Evolutionary conservation across 176 grass and related monocot genomes (phyloP).

Genomic region (Bromus sterilis): DNA sequence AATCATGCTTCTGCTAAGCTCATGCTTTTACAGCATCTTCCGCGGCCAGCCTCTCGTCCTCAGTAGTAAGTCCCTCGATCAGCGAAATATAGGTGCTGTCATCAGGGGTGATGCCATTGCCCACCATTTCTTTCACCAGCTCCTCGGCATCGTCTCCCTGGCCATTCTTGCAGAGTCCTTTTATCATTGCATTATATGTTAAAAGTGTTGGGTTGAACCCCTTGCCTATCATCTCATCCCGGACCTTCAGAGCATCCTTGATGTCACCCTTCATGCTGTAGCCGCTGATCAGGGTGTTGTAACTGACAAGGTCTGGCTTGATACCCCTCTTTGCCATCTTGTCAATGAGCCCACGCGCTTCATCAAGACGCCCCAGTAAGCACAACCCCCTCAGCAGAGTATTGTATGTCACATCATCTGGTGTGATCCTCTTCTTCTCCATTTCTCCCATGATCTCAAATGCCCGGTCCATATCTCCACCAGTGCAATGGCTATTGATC

Average conservation of each 20-base stretch:
- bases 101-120: conserved; percentile 50
- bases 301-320: conserved; percentile 61
- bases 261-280: conserved; percentile 70
- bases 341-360: conserved; percentile 36
- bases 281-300: conserved; percentile 61
- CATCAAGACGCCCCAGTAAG: conserved; percentile 49
- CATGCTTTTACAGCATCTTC: conserved; percentile 5
- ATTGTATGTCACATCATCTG: conserved; percentile 66
- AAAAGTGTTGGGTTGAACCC: conserved; percentile 61
- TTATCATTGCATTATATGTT: conserved; percentile 71
- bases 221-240: conserved; percentile 54
- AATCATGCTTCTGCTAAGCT: neutral
- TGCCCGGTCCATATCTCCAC: conserved; percentile 37
- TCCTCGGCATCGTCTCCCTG: conserved; percentile 43
- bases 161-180: conserved; percentile 50
- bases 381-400: conserved; percentile 60
- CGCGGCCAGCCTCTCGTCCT: neutral
- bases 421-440: conserved; percentile 39
- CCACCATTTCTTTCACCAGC: conserved; percentile 73
- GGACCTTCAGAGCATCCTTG: conserved; percentile 58
- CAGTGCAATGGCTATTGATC: conserved; percentile 41
- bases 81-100: conserved; percentile 61
- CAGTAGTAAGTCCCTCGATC: conserved; percentile 35
- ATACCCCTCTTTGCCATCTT: conserved; percentile 66
- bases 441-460: conserved; percentile 46